Evolutionary conservation across 345 rosid species (phyloP).

Genomic region (Acer yangbiense): DNA sequence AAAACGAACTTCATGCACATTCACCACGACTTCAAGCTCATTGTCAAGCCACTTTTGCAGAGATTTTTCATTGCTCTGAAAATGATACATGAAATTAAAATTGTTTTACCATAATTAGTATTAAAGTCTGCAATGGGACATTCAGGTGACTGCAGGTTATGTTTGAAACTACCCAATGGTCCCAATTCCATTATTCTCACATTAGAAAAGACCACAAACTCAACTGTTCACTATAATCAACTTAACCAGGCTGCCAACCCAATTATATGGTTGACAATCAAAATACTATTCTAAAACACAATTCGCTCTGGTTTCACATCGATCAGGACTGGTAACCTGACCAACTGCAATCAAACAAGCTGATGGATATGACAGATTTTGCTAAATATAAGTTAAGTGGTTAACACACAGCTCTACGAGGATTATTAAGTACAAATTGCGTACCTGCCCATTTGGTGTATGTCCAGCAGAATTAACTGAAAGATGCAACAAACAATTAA

Average conservation of each 20-base stretch:
- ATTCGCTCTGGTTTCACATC: constrained; percentile 7
- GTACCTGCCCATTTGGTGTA: constrained; percentile 53
- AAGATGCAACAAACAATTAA: constrained; percentile 25
- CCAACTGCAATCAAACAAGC: constrained; percentile 16
- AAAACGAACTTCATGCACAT: constrained; percentile 72
- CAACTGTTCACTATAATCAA: background rate
- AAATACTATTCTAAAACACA: constrained; percentile 11
- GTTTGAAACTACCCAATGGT: background rate
- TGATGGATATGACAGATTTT: background rate
- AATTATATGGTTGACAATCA: background rate
- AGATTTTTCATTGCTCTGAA: constrained; percentile 61
- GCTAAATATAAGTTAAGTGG: constrained; percentile 3
- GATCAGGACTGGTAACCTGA: constrained; percentile 15
- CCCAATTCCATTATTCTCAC: background rate
- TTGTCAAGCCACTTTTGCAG: constrained; percentile 73
- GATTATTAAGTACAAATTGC: constrained; percentile 16
- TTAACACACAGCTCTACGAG: constrained; percentile 13
- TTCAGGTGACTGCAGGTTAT: constrained; percentile 7
- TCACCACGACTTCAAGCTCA: constrained; percentile 76
- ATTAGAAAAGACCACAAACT: constrained; percentile 1
- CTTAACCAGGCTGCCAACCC: background rate
- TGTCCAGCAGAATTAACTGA: constrained; percentile 56
- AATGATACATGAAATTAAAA: constrained; percentile 13
- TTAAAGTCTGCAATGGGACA: background rate
- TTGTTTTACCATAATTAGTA: constrained; percentile 1